A percentile compares a stretch with the other conserved stretches of the same genome.
Evolutionary conservation across 257 asterid species (phyloP).

Genomic region (Jaltomata sinuosa): DNA sequence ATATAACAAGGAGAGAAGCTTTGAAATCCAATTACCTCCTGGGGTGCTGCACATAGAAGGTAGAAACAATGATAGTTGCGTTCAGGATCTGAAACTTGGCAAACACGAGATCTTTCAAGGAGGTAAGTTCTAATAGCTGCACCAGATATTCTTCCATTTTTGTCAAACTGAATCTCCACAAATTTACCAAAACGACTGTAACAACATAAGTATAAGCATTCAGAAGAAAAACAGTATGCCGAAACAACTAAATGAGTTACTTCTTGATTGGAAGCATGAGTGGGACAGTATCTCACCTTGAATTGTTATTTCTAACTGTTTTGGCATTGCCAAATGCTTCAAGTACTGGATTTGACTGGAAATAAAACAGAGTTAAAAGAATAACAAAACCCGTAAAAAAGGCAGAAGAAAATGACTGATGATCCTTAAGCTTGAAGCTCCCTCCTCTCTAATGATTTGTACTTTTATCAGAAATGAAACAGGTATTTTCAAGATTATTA

Average conservation of each 20-base stretch:
- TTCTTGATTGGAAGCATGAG: background rate
- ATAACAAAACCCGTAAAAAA: background rate
- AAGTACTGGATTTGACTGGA: slow-evolving; percentile 21
- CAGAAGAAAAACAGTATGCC: background rate
- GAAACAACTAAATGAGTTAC: background rate
- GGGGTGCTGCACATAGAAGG: slow-evolving; percentile 98
- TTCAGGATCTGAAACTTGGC: slow-evolving; percentile 95
- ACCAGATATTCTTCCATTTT: slow-evolving; percentile 90
- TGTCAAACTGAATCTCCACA: slow-evolving; percentile 95
- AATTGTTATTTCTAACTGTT: slow-evolving; percentile 16
- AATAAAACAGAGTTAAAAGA: background rate
- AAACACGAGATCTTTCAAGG: slow-evolving; percentile 97
- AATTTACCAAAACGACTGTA: slow-evolving; percentile 97
- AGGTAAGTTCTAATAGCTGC: slow-evolving; percentile 98
- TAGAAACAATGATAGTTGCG: slow-evolving; percentile 96
- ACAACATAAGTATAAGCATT: slow-evolving; percentile 3
- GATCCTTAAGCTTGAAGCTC: background rate
- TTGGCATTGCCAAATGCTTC: slow-evolving; percentile 22
- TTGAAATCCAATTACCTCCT: slow-evolving; percentile 44
- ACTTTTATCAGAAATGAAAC: background rate
- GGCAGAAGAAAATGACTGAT: background rate
- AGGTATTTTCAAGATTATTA: background rate
- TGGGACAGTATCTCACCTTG: slow-evolving; percentile 4
- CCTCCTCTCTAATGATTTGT: background rate
- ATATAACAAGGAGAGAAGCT: background rate